Evolutionary conservation across 164 flowering plant genomes (phyloP).

Genomic region (Stephania japonica): DNA sequence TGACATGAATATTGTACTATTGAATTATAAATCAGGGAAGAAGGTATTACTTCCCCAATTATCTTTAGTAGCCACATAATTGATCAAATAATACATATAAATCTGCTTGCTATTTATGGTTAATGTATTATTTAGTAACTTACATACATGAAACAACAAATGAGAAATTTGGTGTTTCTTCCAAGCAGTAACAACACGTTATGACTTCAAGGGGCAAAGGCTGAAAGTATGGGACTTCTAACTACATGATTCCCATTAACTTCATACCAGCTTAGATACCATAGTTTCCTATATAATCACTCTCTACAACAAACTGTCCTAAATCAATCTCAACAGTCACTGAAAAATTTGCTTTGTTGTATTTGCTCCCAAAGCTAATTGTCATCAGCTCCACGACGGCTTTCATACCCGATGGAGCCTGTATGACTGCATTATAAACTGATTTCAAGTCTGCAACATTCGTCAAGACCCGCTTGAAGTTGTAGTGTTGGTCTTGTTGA

Average conservation of each 20-base stretch:
- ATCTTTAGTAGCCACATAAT: no score
- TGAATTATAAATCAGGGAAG: no score
- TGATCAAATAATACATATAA: no score
- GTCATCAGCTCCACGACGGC: conserved; percentile 8
- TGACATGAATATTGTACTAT: no score
- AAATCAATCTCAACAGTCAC: conserved; percentile 13
- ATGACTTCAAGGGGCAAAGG: conserved; percentile 15
- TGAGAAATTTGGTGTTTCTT: background rate
- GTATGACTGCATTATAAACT: conserved; percentile 15
- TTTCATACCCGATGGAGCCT: conserved; percentile 15
- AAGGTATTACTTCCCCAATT: no score
- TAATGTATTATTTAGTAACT: no score
- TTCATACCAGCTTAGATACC: conserved; percentile 31
- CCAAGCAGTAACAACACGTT: background rate
- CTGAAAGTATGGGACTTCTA: conserved; percentile 31
- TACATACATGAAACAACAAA: background rate
- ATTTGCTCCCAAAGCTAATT: conserved; percentile 7
- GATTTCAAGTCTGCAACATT: conserved; percentile 10
- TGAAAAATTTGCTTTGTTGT: conserved; percentile 14
- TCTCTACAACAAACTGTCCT: conserved; percentile 9
- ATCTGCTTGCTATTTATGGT: no score
- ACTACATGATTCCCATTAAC: conserved; percentile 28
- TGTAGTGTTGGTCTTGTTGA: conserved; percentile 20
- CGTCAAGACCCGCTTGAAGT: conserved; percentile 20
- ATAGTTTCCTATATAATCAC: conserved; percentile 19